Conservation (phyloP, 2,329 filamentous ascomycete genomes). For the Colletotrichum acutatum region DNA sequence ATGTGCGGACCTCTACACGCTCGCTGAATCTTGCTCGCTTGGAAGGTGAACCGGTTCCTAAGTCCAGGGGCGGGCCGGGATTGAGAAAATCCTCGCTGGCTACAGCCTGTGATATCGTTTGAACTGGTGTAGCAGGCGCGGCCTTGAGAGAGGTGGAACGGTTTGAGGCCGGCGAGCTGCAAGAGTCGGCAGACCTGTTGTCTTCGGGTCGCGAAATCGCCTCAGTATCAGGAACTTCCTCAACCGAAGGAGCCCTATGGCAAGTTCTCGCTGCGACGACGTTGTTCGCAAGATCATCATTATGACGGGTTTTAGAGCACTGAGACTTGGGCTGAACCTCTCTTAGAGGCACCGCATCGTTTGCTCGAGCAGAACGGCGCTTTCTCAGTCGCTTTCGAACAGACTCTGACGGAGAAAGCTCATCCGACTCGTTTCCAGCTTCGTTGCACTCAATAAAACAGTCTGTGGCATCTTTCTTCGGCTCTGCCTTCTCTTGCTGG, state of each 20-base stretch:
- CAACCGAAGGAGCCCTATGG: neutral
- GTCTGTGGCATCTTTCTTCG: neutral
- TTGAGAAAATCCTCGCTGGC: neutral
- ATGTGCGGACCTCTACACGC: slow-evolving; percentile 30
- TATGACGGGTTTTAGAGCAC: neutral
- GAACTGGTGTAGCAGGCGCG: neutral
- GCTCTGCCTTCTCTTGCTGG: neutral
- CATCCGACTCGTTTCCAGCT: neutral
- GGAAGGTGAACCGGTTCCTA: neutral
- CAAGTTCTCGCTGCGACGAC: neutral
- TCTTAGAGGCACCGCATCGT: neutral
- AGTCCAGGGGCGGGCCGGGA: neutral
- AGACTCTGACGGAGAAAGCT: neutral
- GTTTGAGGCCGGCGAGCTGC: too few relatives aligned
- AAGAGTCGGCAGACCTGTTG: neutral
- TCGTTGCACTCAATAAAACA: too few relatives aligned
- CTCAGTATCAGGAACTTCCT: neutral
- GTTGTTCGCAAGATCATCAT: neutral
- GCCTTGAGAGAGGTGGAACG: neutral
- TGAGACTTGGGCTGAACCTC: neutral
- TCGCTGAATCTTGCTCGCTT: slow-evolving; percentile 30
- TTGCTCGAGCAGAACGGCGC: slow-evolving; percentile 6
- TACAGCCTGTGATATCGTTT: neutral
- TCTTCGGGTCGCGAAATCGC: too few relatives aligned
- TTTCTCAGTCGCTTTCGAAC: slow-evolving; percentile 3